Evolutionary conservation across 768 basidiomycete genomes (phyloP).

Genomic region (Pulveroboletus sp.): DNA sequence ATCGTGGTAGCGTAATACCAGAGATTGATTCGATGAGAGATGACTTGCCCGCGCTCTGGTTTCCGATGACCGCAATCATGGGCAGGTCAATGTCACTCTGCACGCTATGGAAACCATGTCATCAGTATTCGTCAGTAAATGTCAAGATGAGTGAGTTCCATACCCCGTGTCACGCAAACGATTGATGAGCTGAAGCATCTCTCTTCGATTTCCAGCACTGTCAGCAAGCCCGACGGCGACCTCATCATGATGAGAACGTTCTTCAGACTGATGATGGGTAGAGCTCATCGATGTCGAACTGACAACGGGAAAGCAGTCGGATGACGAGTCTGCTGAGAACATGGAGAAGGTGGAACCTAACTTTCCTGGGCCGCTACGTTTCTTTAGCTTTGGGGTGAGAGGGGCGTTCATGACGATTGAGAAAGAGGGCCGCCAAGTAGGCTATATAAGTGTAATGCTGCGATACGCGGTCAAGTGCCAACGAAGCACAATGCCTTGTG

Average conservation of each 20-base stretch:
- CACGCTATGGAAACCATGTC: conserved; percentile 38
- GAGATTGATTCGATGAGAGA: conserved; percentile 76
- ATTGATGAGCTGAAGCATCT: conserved; percentile 59
- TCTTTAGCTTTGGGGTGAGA: neutral
- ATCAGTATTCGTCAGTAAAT: neutral
- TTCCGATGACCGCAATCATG: conserved; percentile 67
- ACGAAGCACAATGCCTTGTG: too few species aligned
- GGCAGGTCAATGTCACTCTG: conserved; percentile 71
- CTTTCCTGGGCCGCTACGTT: neutral
- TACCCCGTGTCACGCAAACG: conserved; percentile 63
- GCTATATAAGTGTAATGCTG: too few species aligned
- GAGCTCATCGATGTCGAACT: too few species aligned
- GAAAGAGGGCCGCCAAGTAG: too few species aligned
- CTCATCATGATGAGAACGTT: too few species aligned
- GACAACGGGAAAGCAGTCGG: neutral
- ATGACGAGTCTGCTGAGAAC: neutral
- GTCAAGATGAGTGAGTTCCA: neutral
- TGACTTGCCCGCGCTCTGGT: conserved; percentile 71
- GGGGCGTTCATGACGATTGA: neutral
- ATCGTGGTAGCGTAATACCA: conserved; percentile 64
- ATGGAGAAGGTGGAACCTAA: neutral
- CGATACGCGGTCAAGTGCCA: too few species aligned
- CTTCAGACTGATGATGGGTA: neutral
- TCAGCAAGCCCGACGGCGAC: conserved; percentile 51
- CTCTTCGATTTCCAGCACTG: conserved; percentile 40